phyloP scores from a whole-genome alignment of 495 filamentous ascomycete species.

The Penicillium daleae region DNA sequence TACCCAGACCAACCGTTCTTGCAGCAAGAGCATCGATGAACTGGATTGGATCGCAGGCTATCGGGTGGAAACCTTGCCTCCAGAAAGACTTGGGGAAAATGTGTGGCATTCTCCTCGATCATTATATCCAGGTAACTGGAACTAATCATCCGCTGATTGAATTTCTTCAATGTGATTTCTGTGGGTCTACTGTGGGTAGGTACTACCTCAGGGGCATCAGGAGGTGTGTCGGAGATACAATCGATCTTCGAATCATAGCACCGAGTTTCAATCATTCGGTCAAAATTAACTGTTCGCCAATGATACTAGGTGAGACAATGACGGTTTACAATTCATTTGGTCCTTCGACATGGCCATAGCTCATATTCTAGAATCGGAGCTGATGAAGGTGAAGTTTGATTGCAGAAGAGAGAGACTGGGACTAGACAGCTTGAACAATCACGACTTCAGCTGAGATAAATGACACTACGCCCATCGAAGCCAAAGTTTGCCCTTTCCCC shows the following conservation, averaged over 20 bases:
- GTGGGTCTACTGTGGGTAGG: neutral
- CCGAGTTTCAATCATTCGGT: neutral
- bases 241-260: conserved; percentile 2
- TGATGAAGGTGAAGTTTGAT: too few relatives aligned
- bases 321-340: neutral
- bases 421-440: too few relatives aligned
- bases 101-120: neutral
- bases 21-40: neutral
- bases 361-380: too few relatives aligned
- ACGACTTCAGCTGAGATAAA: too few relatives aligned
- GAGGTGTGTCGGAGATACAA: neutral
- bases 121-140: neutral
- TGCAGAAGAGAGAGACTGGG: too few relatives aligned
- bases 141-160: neutral
- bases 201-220: neutral
- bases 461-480: too few relatives aligned
- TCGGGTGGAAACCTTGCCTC: neutral
- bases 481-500: too few relatives aligned
- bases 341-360: neutral
- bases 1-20: neutral
- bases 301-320: neutral
- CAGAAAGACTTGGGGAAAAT: neutral
- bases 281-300: neutral
- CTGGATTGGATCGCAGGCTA: neutral
- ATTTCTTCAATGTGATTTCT: neutral